phyloP scores from a whole-genome alignment of 805 yeast species.

The Helenozyma rhizophorensis region DNA sequence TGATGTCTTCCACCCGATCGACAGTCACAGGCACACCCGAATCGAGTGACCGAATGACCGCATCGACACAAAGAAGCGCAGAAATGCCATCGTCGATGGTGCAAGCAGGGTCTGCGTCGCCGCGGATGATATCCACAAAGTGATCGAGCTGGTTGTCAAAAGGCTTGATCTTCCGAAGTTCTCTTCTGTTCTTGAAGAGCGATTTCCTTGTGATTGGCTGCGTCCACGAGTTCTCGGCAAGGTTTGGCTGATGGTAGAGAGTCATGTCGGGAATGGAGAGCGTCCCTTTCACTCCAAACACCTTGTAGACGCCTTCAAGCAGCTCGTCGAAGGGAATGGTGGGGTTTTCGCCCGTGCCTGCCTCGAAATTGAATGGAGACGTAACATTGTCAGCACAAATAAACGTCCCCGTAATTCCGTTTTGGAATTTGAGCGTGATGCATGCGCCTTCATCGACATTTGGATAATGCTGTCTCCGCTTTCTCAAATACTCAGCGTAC shows the following conservation, averaged over 20 bases:
- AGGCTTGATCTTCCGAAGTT: conserved; percentile 20
- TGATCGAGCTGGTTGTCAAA: conserved; percentile 36
- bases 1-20: too few species aligned
- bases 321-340: conserved; percentile 26
- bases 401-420: conserved; percentile 34
- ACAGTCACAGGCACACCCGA: too few species aligned
- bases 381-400: conserved; percentile 35
- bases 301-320: conserved; percentile 30
- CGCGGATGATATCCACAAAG: conserved; percentile 32
- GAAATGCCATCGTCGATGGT: conserved; percentile 35
- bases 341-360: conserved; percentile 40
- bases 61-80: conserved; percentile 33
- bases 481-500: conserved; percentile 31
- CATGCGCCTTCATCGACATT: conserved; percentile 39
- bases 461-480: conserved; percentile 23
- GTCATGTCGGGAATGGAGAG: conserved; percentile 35
- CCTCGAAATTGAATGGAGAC: conserved; percentile 36
- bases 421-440: conserved; percentile 26
- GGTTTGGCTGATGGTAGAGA: conserved; percentile 23
- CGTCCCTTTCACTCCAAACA: conserved; percentile 37
- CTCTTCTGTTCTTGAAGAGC: conserved; percentile 12
- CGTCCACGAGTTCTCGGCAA: conserved; percentile 19
- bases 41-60: conserved; percentile 30
- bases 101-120: conserved; percentile 26
- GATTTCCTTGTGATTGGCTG: conserved; percentile 16